phyloP scores from a whole-genome alignment of 139 green algal species.

The Auxenochlorella protothecoides region DNA sequence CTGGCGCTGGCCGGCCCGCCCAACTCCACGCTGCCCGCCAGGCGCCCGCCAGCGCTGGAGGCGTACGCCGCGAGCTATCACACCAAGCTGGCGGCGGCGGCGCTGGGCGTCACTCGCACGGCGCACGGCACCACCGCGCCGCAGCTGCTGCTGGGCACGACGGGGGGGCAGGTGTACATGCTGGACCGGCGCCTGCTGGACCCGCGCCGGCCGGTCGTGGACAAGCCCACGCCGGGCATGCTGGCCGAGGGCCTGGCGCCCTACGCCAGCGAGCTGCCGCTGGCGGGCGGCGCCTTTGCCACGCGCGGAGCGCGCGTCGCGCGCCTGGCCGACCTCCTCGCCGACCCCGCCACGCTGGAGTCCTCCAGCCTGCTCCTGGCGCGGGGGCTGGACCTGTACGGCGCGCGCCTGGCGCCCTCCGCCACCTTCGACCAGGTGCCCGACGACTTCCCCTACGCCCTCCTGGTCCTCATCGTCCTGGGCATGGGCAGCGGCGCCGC shows the following conservation, averaged over 20 bases:
- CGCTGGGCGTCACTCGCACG: conserved; percentile 56
- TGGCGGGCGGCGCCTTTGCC: conserved; percentile 34
- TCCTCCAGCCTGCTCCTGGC: conserved; percentile 64
- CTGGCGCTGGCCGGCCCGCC: conserved; percentile 25
- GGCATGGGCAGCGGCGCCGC: conserved; percentile 38
- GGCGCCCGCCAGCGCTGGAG: conserved; percentile 42
- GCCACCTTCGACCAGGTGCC: conserved; percentile 74
- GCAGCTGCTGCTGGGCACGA: conserved; percentile 69
- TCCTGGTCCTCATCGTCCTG: conserved; percentile 71
- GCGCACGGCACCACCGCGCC: conserved; percentile 74
- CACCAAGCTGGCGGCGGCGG: conserved; percentile 5
- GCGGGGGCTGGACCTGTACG: conserved; percentile 68
- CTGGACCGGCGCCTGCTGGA: conserved; percentile 83
- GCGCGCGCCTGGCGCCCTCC: conserved; percentile 64
- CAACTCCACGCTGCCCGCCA: conserved; percentile 44
- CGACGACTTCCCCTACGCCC: conserved; percentile 83
- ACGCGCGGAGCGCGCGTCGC: conserved; percentile 45
- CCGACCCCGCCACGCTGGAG: conserved; percentile 65
- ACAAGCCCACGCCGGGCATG: conserved; percentile 55
- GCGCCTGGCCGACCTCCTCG: conserved; percentile 25
- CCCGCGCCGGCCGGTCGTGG: conserved; percentile 56
- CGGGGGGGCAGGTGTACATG: conserved; percentile 61
- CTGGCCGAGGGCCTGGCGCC: conserved; percentile 77
- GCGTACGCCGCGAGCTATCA: conserved; percentile 12
- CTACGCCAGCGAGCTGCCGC: conserved; percentile 59